These are phyloP conservation scores for Balansia obtecta DNA, from an alignment of 2,329 filamentous ascomycete species.

Conservation along the genomic window DNA sequence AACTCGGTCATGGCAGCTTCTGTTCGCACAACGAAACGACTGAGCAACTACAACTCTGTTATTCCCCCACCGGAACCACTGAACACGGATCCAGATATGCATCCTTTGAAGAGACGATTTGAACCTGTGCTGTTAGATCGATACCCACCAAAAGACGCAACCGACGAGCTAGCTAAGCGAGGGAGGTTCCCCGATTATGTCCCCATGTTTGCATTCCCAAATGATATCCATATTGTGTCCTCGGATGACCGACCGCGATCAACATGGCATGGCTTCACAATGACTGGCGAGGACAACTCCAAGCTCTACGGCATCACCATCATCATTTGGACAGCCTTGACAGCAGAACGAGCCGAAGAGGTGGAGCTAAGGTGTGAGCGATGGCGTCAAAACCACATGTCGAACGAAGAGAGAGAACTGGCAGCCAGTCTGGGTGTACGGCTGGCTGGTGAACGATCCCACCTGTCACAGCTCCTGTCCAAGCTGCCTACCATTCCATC, in stretches of 20 bases:
- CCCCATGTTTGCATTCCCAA: conserved; percentile 98
- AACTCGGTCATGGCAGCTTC: conserved; percentile 31
- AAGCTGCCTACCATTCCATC: conserved; percentile 70
- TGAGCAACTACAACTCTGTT: conserved; percentile 97
- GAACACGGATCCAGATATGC: conserved; percentile 83
- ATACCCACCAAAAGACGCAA: conserved; percentile 74
- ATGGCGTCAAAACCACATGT: conserved; percentile 81
- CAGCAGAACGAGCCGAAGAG: conserved; percentile 68
- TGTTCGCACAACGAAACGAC: conserved; percentile 67
- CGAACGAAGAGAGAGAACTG: conserved; percentile 77
- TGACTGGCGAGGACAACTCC: conserved; percentile 87
- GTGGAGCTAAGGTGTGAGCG: conserved; percentile 73
- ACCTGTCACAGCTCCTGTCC: conserved; percentile 77
- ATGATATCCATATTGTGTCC: conserved; percentile 93
- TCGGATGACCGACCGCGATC: conserved; percentile 86
- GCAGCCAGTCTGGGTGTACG: conserved; percentile 84
- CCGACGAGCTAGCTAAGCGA: conserved; percentile 67
- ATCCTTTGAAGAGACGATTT: conserved; percentile 85
- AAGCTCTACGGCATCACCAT: conserved; percentile 87
- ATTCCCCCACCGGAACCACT: conserved; percentile 89
- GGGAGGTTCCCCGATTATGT: conserved; percentile 93
- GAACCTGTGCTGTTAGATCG: conserved; percentile 93
- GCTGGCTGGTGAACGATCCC: conserved; percentile 74
- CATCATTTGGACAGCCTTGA: conserved; percentile 85
- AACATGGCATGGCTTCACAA: conserved; percentile 98